Evolutionary conservation across 108 stramenopile genomes (phyloP).

Genomic region (Nannochloropsis salina): DNA sequence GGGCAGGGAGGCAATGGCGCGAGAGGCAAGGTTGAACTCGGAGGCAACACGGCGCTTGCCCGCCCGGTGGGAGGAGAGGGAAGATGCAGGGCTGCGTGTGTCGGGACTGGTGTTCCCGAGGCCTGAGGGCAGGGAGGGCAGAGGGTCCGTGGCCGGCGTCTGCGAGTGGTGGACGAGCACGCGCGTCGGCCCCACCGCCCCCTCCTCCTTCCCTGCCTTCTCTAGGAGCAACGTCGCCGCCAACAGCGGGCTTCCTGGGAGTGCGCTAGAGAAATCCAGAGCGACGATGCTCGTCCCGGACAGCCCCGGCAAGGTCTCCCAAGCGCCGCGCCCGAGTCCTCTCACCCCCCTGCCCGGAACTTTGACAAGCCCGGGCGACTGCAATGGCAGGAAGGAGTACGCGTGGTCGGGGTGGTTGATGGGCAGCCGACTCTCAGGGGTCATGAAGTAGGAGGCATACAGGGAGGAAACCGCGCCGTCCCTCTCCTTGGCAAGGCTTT

Average conservation of each 20-base stretch:
- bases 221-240: not conserved
- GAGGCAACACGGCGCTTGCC: not conserved
- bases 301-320: not conserved
- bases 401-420: not conserved
- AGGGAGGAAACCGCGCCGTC: not conserved
- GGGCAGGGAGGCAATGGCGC: not conserved
- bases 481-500: not conserved
- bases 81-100: not conserved
- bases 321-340: not conserved
- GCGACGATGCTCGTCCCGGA: not conserved
- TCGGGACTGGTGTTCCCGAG: not conserved
- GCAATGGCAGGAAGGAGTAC: not conserved
- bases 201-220: not conserved
- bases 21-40: not conserved
- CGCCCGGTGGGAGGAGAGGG: not conserved
- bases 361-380: not conserved
- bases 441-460: not conserved
- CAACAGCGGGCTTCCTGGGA: not conserved
- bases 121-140: not conserved
- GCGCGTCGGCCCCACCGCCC: not conserved
- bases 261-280: not conserved
- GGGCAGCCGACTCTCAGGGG: not conserved
- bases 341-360: not conserved
- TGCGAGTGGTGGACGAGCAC: not conserved
- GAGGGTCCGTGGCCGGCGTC: not conserved